Percentiles rank a stretch among this genome's conserved stretches.
These are phyloP conservation scores for Naganishia albida DNA, from an alignment of 1,284 basidiomycete species.

Conservation along the genomic window DNA sequence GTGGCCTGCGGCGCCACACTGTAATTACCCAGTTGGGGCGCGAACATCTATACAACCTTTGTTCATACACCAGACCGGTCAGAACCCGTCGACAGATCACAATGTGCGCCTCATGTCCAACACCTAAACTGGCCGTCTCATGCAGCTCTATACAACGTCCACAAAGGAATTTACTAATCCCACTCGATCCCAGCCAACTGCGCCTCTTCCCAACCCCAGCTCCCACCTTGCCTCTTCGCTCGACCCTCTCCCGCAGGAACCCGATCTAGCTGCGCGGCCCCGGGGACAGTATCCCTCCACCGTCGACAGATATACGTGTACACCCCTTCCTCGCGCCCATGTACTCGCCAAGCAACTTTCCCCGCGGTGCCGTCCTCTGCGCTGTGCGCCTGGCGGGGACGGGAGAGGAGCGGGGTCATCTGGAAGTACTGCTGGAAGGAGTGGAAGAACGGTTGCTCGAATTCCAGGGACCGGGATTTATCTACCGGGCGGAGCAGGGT, in stretches of 20 bases:
- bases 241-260: not conserved
- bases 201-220: conserved; percentile 25
- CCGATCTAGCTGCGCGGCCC: not conserved
- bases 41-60: too few relatives aligned
- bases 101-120: too few relatives aligned
- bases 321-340: conserved; percentile 41
- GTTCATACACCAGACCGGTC: too few relatives aligned
- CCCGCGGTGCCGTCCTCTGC: not conserved
- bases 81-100: too few relatives aligned
- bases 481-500: conserved; percentile 37
- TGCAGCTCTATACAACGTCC: too few relatives aligned
- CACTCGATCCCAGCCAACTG: conserved; percentile 26
- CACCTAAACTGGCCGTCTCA: too few relatives aligned
- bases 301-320: conserved; percentile 48
- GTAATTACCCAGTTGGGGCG: too few relatives aligned
- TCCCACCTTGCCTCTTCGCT: not conserved
- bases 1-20: too few relatives aligned
- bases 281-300: conserved; percentile 38
- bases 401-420: conserved; percentile 41
- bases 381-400: not conserved
- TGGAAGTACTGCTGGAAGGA: conserved; percentile 46
- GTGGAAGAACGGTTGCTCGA: conserved; percentile 53
- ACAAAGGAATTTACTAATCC: too few relatives aligned
- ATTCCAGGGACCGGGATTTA: conserved; percentile 46
- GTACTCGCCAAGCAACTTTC: not conserved